phyloP scores from a whole-genome alignment of 768 basidiomycete species.

The Tricholoma sp. region DNA sequence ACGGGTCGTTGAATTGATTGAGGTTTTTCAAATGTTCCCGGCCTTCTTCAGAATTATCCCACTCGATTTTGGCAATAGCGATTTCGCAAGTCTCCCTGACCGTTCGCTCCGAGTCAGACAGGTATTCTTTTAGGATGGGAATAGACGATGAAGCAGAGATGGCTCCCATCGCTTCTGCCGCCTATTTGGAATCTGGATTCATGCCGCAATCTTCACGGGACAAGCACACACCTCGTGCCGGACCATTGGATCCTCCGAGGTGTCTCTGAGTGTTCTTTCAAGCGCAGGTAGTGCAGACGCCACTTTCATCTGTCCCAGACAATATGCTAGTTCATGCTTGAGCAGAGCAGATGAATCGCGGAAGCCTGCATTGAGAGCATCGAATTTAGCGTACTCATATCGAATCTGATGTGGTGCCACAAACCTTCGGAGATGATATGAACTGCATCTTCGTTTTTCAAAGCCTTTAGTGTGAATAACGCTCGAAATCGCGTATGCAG shows the following conservation, averaged over 20 bases:
- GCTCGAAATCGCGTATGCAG: slow-evolving; percentile 88
- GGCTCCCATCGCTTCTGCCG: slow-evolving; percentile 98
- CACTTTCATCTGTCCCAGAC: slow-evolving; percentile 86
- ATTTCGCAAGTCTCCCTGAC: slow-evolving; percentile 98
- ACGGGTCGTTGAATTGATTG: slow-evolving; percentile 34
- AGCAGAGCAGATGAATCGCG: slow-evolving; percentile 82
- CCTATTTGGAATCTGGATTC: slow-evolving; percentile 37
- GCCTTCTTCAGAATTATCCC: slow-evolving; percentile 80
- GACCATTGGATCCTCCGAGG: slow-evolving; percentile 88
- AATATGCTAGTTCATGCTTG: slow-evolving; percentile 97
- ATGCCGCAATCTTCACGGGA: slow-evolving; percentile 9
- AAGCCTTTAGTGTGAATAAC: slow-evolving; percentile 85
- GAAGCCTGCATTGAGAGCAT: slow-evolving; percentile 52
- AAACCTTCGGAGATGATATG: slow-evolving; percentile 81
- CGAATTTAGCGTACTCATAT: slow-evolving; percentile 5
- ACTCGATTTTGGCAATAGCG: slow-evolving; percentile 91
- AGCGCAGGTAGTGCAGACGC: slow-evolving; percentile 72
- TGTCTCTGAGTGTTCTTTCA: slow-evolving; percentile 67
- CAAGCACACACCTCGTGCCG: slow-evolving; percentile 75
- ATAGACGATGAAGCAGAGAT: slow-evolving; percentile 69
- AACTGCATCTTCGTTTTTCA: slow-evolving; percentile 76
- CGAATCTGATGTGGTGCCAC: slow-evolving; percentile 7
- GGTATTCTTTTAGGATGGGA: slow-evolving; percentile 64
- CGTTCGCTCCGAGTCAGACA: slow-evolving; percentile 63
- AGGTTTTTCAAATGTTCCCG: slow-evolving; percentile 34